Base-by-base conservation (phyloP, 2,329 filamentous ascomycete species). In the Colletotrichum eremochloae region DNA sequence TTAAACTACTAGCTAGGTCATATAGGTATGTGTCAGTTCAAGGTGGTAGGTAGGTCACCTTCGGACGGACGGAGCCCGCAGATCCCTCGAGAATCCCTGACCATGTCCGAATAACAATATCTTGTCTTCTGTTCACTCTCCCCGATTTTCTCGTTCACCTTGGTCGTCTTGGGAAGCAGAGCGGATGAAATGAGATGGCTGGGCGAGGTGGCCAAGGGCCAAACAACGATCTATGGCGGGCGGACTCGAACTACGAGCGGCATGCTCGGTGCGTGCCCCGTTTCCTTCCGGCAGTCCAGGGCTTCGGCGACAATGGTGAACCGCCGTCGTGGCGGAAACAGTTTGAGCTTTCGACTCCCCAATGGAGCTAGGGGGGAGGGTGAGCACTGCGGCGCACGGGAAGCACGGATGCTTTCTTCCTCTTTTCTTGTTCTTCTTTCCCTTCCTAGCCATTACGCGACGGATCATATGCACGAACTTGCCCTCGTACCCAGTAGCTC, bases 21-120 rank as follows among this genome's bases (percentile, higher is more conserved):
- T 24, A 33, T 52, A 29, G 20, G 15, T 52, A 29, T 11, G 15
- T 18, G 33, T 42, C 14, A 33, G 46, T 38, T 38, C 40, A 42
- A 42, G 40, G 60, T n/a, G 31, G 53, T 52, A 46, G 31, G 53
- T 44, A 46, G 58, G 38, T 52, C 14, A 12, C 42, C 56, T 60
- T 63, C 69, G 60, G 65, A 58, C 69, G 65, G 69, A 66, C 69
- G 69, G 69, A 68, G 65, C 58, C 69, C 58, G 65, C 69, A 65
- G 69, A 72, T 64, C 69, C 58, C 24, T 58, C 44, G 52, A 18
- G 42, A 46, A 68, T 53, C 64, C 50, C 31, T 58, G 56, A 44
- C 64, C 64, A 18, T 52, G 62, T 33, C 31, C 40, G 31, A 31
- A 36, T 29, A 33, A 29, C 40, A 18, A 12, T 5, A 5, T 53